A percentile compares a stretch with the other conserved stretches of the same genome.
Conservation (phyloP, 495 filamentous ascomycete species). For the Emericellopsis terricola region DNA sequence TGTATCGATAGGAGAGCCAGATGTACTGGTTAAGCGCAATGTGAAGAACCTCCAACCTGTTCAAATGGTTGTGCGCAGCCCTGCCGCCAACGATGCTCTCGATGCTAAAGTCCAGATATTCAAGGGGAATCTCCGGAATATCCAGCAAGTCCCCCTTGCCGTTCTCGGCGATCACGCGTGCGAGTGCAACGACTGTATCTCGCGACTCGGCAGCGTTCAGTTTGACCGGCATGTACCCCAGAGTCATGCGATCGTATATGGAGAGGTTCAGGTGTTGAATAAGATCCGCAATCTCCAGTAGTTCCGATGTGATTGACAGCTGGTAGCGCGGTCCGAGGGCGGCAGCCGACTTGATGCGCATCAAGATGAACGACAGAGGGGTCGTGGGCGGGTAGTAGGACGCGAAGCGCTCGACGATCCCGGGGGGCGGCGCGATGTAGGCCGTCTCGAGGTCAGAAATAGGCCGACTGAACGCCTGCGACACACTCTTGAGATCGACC, state of each 20-base stretch:
- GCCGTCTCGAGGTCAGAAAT: slow-evolving; percentile 52
- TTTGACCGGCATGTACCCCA: slow-evolving; percentile 49
- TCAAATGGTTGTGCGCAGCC: slow-evolving; percentile 37
- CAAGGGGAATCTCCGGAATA: slow-evolving; percentile 43
- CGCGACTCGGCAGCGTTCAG: slow-evolving; percentile 17
- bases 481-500: slow-evolving; percentile 45
- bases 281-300: slow-evolving; percentile 45
- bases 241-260: slow-evolving; percentile 51
- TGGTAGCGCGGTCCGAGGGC: slow-evolving; percentile 47
- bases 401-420: slow-evolving; percentile 50
- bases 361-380: slow-evolving; percentile 60
- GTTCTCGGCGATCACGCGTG: slow-evolving; percentile 46
- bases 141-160: slow-evolving; percentile 45
- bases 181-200: slow-evolving; percentile 36
- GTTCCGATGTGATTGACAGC: slow-evolving; percentile 41
- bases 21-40: slow-evolving; percentile 68
- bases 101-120: slow-evolving; percentile 36
- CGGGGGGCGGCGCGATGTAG: slow-evolving; percentile 50
- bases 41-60: slow-evolving; percentile 56
- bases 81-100: slow-evolving; percentile 18
- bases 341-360: slow-evolving; percentile 48
- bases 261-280: slow-evolving; percentile 49
- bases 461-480: slow-evolving; percentile 39
- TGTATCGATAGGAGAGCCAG: slow-evolving; percentile 61
- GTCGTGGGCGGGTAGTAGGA: slow-evolving; percentile 59